phyloP scores from a whole-genome alignment of 2,329 filamentous ascomycete genomes.

The Monosporascus ibericus region DNA sequence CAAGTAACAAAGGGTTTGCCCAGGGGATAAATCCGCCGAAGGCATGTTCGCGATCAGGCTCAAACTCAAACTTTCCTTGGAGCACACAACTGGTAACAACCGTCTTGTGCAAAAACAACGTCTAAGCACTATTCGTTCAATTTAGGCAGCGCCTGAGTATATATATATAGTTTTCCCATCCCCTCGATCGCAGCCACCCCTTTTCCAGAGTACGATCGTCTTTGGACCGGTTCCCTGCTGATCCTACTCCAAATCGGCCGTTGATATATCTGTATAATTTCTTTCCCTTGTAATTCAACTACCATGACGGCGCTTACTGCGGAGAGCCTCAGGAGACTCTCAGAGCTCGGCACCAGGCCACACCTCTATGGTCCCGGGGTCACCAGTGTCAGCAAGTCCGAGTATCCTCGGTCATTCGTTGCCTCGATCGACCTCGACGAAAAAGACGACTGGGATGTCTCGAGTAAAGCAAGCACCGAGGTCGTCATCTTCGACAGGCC shows the following conservation, averaged over 20 bases:
- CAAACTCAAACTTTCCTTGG: background rate
- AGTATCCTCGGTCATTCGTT: background rate
- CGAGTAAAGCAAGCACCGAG: conserved; percentile 3
- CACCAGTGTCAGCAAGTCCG: conserved; percentile 1
- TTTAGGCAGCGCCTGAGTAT: background rate
- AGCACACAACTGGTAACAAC: background rate
- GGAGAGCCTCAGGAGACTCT: conserved; percentile 10
- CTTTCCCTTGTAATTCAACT: background rate
- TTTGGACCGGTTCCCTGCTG: background rate
- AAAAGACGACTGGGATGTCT: conserved; percentile 1
- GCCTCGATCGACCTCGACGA: background rate
- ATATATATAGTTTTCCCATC: background rate
- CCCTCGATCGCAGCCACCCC: background rate
- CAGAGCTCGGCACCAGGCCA: conserved; percentile 10
- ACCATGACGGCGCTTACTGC: background rate
- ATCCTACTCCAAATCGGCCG: background rate
- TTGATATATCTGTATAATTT: background rate
- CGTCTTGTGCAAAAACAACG: background rate
- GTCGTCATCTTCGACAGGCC: conserved; percentile 6
- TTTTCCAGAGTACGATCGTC: background rate
- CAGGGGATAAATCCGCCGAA: background rate
- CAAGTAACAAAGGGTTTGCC: background rate
- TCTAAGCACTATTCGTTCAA: background rate
- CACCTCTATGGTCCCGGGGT: conserved; percentile 8
- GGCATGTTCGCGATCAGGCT: background rate